phyloP scores from a whole-genome alignment of 2,329 filamentous ascomycete species.

The Diaporthe capsici region DNA sequence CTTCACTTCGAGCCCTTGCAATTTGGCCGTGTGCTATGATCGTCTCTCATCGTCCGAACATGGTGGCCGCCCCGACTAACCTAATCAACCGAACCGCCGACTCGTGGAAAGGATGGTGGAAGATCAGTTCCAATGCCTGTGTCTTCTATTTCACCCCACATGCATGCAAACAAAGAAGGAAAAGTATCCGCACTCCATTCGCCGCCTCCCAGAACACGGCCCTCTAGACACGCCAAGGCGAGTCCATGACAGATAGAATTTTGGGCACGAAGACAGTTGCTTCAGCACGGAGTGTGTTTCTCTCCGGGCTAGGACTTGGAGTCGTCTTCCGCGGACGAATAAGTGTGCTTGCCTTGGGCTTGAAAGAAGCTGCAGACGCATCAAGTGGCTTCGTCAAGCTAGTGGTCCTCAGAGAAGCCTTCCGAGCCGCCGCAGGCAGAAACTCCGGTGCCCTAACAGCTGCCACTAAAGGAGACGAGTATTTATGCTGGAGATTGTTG shows the following conservation, averaged over 20 bases:
- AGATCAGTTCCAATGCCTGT: slow-evolving; percentile 11
- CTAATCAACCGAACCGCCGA: slow-evolving; percentile 38
- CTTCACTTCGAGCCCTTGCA: slow-evolving; percentile 36
- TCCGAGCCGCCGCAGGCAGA: background rate
- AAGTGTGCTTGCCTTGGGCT: slow-evolving; percentile 12
- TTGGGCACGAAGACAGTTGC: slow-evolving; percentile 34
- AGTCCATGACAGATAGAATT: slow-evolving; percentile 11
- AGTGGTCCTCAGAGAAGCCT: background rate
- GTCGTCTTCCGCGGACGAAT: background rate
- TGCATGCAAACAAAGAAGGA: slow-evolving; percentile 20
- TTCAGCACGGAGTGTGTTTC: slow-evolving; percentile 14
- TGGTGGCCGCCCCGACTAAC: slow-evolving; percentile 34
- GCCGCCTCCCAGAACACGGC: background rate
- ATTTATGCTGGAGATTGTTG: slow-evolving; percentile 15
- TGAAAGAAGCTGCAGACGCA: slow-evolving; percentile 31
- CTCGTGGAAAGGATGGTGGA: slow-evolving; percentile 20
- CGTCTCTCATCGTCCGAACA: slow-evolving; percentile 33
- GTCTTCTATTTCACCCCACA: slow-evolving; percentile 21
- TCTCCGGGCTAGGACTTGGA: background rate
- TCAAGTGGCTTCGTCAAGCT: slow-evolving; percentile 16
- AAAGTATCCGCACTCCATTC: slow-evolving; percentile 9
- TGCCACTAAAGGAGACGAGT: background rate
- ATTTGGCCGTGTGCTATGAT: slow-evolving; percentile 34
- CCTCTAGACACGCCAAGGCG: slow-evolving; percentile 18
- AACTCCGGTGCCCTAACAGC: slow-evolving; percentile 19